phyloP scores from a whole-genome alignment of 805 yeast genomes.

The Starmerella potacharoeniae region DNA sequence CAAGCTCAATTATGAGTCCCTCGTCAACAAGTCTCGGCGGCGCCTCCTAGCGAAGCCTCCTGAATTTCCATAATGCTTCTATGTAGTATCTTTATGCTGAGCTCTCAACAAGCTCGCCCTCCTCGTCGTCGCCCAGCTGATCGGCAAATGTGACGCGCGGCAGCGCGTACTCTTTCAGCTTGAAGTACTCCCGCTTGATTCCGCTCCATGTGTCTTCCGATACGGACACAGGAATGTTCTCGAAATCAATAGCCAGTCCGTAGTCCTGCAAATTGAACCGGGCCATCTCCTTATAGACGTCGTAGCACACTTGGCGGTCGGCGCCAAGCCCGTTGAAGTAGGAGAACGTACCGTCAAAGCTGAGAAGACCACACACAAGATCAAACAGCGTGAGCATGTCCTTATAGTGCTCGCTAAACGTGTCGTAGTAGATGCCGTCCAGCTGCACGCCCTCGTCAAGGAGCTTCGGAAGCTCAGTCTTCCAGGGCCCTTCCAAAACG shows the following conservation, averaged over 20 bases:
- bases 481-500: constrained; percentile 86
- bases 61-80: neutral
- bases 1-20: no score
- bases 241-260: constrained; percentile 58
- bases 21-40: no score
- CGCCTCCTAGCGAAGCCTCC: no score
- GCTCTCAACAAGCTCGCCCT: constrained; percentile 12
- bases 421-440: constrained; percentile 88
- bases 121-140: constrained; percentile 13
- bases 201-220: constrained; percentile 30
- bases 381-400: constrained; percentile 85
- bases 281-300: constrained; percentile 75
- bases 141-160: constrained; percentile 25
- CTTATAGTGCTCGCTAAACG: constrained; percentile 81
- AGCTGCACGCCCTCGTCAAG: constrained; percentile 58
- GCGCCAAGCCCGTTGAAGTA: constrained; percentile 89
- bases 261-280: constrained; percentile 67
- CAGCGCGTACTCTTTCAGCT: constrained; percentile 25
- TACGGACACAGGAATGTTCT: constrained; percentile 27
- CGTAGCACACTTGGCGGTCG: constrained; percentile 60
- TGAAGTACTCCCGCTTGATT: constrained; percentile 29
- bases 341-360: constrained; percentile 74
- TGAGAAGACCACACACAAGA: constrained; percentile 64
- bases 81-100: neutral
- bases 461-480: constrained; percentile 58